Conservation (phyloP, 2,329 filamentous ascomycete species). For the Alternaria panax region DNA sequence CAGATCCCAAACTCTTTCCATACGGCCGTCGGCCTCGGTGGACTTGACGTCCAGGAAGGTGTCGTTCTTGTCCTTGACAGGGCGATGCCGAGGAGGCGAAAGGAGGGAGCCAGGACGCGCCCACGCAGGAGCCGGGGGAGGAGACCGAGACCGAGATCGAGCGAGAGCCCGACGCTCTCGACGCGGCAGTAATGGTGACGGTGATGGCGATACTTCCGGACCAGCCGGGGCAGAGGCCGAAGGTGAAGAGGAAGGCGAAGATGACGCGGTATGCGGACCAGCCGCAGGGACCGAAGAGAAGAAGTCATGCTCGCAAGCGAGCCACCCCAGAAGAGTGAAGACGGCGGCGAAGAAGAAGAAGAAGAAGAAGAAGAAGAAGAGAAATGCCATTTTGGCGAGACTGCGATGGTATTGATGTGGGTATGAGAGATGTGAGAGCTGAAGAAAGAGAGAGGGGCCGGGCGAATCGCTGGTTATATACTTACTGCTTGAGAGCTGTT, state of each 20-base stretch:
- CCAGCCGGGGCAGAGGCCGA: slow-evolving; percentile 1
- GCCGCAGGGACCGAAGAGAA: slow-evolving; percentile 4
- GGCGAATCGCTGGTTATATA: background rate
- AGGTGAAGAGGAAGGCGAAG: background rate
- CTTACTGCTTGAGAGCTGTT: background rate
- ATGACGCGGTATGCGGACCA: background rate
- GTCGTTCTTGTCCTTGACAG: background rate
- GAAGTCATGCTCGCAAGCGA: slow-evolving; percentile 9
- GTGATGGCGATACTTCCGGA: background rate
- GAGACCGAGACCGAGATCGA: background rate
- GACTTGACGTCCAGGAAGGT: slow-evolving; percentile 6
- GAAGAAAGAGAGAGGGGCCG: background rate
- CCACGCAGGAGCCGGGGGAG: background rate
- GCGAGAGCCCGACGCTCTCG: slow-evolving; percentile 6
- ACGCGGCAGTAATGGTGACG: background rate
- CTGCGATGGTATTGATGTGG: background rate
- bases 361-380: slow-evolving; percentile 9
- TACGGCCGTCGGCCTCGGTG: slow-evolving; percentile 3
- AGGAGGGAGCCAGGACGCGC: slow-evolving; percentile 3
- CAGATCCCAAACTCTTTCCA: slow-evolving; percentile 8
- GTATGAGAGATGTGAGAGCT: background rate
- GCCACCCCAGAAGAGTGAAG: slow-evolving; percentile 8
- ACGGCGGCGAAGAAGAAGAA: slow-evolving; percentile 9
- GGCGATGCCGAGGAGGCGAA: background rate
- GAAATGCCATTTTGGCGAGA: slow-evolving; percentile 8